Evolutionary conservation across 345 rosid genomes (phyloP).

Genomic region (Anastatica hierochuntica): DNA sequence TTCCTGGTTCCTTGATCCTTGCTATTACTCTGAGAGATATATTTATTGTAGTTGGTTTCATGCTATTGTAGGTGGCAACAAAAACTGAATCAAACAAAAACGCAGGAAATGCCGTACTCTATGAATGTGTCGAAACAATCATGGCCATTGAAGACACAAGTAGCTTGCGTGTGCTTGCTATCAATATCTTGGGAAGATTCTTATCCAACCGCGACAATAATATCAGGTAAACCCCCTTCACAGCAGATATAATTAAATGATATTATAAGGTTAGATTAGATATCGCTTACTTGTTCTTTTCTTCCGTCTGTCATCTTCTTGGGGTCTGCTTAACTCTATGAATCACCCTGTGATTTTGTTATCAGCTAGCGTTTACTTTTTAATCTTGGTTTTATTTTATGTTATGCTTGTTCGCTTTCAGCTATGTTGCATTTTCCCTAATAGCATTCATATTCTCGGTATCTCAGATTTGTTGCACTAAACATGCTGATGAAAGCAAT

Average conservation of each 20-base stretch:
- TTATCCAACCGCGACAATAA: slow-evolving; percentile 98
- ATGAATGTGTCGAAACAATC: slow-evolving; percentile 95
- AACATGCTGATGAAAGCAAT: slow-evolving; percentile 97
- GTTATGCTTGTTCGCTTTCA: slow-evolving; percentile 25
- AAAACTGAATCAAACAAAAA: slow-evolving; percentile 97
- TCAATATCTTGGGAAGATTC: slow-evolving; percentile 94
- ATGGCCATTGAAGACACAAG: slow-evolving; percentile 95
- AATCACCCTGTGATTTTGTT: neutral
- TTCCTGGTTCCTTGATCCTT: slow-evolving; percentile 4
- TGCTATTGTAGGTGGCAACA: slow-evolving; percentile 77
- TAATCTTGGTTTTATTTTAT: slow-evolving; percentile 10
- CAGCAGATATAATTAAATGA: neutral
- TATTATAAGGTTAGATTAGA: neutral
- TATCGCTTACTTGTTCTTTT: no score
- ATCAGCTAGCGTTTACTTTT: neutral
- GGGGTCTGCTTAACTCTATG: slow-evolving; percentile 3
- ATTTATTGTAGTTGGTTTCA: slow-evolving; percentile 9
- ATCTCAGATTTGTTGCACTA: slow-evolving; percentile 82
- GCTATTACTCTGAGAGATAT: slow-evolving; percentile 1
- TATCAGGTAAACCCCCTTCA: slow-evolving; percentile 54
- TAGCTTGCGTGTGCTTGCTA: slow-evolving; percentile 98
- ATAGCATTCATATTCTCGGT: neutral
- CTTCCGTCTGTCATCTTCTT: no score
- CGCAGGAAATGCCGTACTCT: slow-evolving; percentile 97
- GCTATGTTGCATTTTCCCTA: slow-evolving; percentile 51